These are phyloP conservation scores for Marchantia polymorpha DNA, from an alignment of 225 moss, liverwort and hornwort species.

Conservation along the genomic window DNA sequence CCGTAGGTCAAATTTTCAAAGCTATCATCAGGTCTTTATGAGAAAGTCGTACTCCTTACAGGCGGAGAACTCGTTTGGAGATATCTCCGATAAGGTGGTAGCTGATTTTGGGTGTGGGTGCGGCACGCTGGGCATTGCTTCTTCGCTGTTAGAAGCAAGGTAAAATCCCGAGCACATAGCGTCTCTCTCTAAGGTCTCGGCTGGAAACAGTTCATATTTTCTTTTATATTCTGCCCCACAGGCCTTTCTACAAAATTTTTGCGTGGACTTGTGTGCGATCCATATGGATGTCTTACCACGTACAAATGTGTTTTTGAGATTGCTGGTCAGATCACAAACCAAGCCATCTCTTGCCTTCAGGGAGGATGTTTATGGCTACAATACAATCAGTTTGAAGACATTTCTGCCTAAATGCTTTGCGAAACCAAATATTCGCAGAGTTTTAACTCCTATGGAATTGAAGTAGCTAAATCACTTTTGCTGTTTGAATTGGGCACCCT, in stretches of 20 bases:
- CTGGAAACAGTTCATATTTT: slow-evolving; percentile 62
- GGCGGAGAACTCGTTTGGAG: slow-evolving; percentile 90
- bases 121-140: slow-evolving; percentile 87
- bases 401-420: not conserved
- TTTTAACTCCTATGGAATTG: not conserved
- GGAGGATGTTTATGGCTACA: not conserved
- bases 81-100: slow-evolving; percentile 71
- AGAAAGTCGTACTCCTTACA: slow-evolving; percentile 15
- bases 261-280: too few species aligned
- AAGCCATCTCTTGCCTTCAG: not conserved
- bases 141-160: slow-evolving; percentile 80
- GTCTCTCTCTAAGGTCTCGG: slow-evolving; percentile 40
- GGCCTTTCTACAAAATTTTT: too few species aligned
- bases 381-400: not conserved
- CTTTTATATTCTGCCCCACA: too few species aligned
- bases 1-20: not conserved
- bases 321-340: too few species aligned
- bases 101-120: slow-evolving; percentile 98
- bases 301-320: too few species aligned
- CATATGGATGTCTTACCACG: too few species aligned
- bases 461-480: not conserved
- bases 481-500: not conserved
- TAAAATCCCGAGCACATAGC: too few species aligned
- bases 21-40: too few species aligned
- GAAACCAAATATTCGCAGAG: not conserved